Conservation (phyloP, 768 basidiomycete genomes). For the Tricholoma furcatifolium region DNA sequence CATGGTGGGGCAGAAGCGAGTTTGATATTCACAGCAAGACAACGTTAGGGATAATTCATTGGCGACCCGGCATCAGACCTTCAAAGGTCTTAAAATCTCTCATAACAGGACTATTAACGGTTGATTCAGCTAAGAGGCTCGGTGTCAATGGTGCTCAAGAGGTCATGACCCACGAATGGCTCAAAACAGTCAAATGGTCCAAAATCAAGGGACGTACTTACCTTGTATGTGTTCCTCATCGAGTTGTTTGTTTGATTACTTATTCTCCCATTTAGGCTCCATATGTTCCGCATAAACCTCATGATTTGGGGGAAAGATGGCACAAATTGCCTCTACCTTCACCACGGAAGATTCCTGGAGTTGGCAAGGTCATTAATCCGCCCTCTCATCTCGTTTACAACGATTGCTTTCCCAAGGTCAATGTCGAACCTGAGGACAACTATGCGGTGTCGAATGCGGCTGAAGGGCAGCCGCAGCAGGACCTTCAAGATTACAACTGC, state of each 20-base stretch:
- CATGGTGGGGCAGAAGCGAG: conserved; percentile 18
- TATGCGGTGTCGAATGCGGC: neutral
- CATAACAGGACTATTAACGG: conserved; percentile 37
- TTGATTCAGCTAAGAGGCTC: conserved; percentile 36
- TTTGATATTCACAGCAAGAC: conserved; percentile 26
- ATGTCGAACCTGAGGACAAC: neutral
- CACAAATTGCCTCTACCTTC: conserved; percentile 36
- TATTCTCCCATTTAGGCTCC: conserved; percentile 36
- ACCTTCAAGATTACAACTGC: neutral
- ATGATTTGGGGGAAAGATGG: conserved; percentile 29
- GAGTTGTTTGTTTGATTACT: neutral
- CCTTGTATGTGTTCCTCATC: conserved; percentile 34
- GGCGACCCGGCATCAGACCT: conserved; percentile 35
- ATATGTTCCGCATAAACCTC: conserved; percentile 28
- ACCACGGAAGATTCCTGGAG: conserved; percentile 35
- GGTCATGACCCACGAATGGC: conserved; percentile 44
- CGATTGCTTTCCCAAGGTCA: conserved; percentile 28
- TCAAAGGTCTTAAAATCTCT: conserved; percentile 43
- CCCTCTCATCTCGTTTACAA: conserved; percentile 35
- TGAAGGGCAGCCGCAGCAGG: neutral
- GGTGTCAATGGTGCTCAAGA: conserved; percentile 32
- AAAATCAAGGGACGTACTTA: conserved; percentile 42
- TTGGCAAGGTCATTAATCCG: conserved; percentile 30
- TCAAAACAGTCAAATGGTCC: conserved; percentile 45
- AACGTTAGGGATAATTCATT: conserved; percentile 29